Evolutionary conservation across 768 basidiomycete species (phyloP), one percentile per base, ranked within the genome.

Genomic region (Leccinum sublutescens): DNA sequence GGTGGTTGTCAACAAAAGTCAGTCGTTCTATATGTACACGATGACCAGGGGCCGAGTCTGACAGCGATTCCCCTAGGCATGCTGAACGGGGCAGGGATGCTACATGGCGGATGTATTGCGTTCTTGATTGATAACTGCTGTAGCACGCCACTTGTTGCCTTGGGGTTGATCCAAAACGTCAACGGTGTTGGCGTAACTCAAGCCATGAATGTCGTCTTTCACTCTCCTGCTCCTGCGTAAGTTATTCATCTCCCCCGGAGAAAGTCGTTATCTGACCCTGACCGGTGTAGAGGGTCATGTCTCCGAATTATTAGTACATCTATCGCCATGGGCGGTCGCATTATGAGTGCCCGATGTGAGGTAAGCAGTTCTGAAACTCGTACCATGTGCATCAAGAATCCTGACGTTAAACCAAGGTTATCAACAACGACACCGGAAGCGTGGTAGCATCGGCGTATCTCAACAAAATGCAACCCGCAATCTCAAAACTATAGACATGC

Each of bases 101-200:
- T 89, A 15, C 88, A 89, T 63, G 88, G 89, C n/a, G 88, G 85
- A 40, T 87, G 86, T 56, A 69, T 90, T 34, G 85, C 87, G 49
- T 89, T 89, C 72, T 75, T 90, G 56, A 83, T 89, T 48, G 88
- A 90, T 73, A 89, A 87, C 65, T 88, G 87, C 70, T 85, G 84
- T 45, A 82, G 84, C 55, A 85, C 85, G 15, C 87, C 87, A 0
- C 79, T 89, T 11, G 83, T 89, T 31, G 85, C 83, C 7, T 77
- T 91, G 10, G 88, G 87, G 3, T 67, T 89, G 45, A 70, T 84
- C 38, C 77, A 82, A 64, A 79, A 80, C 59, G 72, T 78, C 27
- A 89, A 90, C 57, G 88, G 87, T 2, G 88, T 89, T 12, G 88
- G 88, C 11, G 88, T 90, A 19, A 90, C 86, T 3, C 86, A 89